phyloP scores from a whole-genome alignment of 257 asterid species.

The Fraxinus cuspidata region DNA sequence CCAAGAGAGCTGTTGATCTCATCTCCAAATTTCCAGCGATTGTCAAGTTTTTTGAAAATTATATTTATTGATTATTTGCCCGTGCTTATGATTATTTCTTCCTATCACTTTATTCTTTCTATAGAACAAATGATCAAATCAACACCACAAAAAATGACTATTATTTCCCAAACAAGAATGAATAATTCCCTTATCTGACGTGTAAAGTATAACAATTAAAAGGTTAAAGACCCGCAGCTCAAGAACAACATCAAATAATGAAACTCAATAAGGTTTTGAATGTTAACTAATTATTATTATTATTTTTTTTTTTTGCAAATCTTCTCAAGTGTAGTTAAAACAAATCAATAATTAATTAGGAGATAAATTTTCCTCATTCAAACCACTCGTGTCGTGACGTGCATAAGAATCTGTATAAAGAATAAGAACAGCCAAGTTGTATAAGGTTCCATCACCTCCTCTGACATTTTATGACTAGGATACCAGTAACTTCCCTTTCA shows the following conservation, averaged over 20 bases:
- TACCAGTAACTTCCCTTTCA: no score
- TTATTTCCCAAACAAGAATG: not conserved
- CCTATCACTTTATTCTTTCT: not conserved
- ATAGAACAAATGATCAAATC: no score
- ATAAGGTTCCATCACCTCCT: not conserved
- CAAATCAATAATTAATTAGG: no score
- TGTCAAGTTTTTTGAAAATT: not conserved
- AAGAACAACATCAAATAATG: not conserved
- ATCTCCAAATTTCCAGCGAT: not conserved
- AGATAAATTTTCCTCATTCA: not conserved
- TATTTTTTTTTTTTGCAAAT: no score
- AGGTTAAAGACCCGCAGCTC: not conserved
- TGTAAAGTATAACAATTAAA: not conserved
- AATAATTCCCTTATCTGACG: not conserved
- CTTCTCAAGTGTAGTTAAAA: not conserved
- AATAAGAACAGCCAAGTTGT: not conserved
- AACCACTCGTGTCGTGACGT: not conserved
- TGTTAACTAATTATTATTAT: not conserved
- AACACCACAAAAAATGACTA: not conserved
- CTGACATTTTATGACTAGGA: no score
- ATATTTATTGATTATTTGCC: not conserved
- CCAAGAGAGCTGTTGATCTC: not conserved
- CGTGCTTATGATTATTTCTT: not conserved
- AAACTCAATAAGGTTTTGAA: not conserved
- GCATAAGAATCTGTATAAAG: not conserved